These are phyloP conservation scores for Prunella vulgaris DNA, from an alignment of 257 asterid species.

Conservation along the genomic window DNA sequence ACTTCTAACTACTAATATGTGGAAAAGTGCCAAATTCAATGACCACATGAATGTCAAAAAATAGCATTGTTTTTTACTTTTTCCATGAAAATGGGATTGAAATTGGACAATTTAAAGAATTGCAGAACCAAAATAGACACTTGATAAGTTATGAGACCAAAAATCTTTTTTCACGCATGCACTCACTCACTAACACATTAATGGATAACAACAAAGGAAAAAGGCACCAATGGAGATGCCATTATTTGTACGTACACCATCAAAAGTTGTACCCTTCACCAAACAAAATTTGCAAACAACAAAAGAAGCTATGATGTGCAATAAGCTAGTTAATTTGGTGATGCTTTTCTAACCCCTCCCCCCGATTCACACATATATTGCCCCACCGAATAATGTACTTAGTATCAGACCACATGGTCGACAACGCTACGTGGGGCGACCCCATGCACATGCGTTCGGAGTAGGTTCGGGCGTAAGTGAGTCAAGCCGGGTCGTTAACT, in stretches of 20 bases:
- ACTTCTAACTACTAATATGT: too few species aligned
- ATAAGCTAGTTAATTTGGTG: too few species aligned
- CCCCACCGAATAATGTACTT: constrained; percentile 21
- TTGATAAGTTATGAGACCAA: too few species aligned
- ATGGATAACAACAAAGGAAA: constrained; percentile 26
- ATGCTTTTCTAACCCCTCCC: constrained; percentile 12
- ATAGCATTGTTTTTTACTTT: too few species aligned
- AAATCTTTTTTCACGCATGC: too few species aligned
- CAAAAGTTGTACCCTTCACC: constrained; percentile 25
- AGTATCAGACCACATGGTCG: constrained; percentile 19
- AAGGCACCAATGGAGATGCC: constrained; percentile 14
- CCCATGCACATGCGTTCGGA: constrained; percentile 31
- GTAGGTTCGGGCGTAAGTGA: background rate
- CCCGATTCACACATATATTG: constrained; percentile 2
- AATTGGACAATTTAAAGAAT: too few species aligned
- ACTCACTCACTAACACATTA: constrained; percentile 17
- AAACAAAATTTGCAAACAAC: constrained; percentile 18
- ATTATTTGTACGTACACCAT: constrained; percentile 49
- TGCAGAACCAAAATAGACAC: too few species aligned
- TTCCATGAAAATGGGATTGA: too few species aligned
- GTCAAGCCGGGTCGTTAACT: too few species aligned
- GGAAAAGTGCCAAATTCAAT: too few species aligned
- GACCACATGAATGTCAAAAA: too few species aligned
- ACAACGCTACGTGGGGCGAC: constrained; percentile 27
- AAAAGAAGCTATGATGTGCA: background rate